Base-by-base conservation (phyloP, 352 stramenopile genomes). In the Phytophthora sansomeana region DNA sequence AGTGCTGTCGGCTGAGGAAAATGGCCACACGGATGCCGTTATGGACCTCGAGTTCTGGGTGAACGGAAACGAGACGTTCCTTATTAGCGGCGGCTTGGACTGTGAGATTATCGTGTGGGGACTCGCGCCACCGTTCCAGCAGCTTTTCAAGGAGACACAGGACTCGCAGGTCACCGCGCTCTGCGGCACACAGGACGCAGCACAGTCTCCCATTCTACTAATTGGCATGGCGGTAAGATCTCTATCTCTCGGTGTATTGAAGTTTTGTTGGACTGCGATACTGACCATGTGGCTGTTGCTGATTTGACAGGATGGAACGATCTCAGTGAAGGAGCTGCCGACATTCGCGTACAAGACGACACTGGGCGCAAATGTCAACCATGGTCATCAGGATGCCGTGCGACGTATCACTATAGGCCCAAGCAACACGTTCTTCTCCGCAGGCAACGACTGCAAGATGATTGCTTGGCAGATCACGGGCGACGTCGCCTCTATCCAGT, bases 11-110 rank as follows among this genome's bases (percentile, higher is more conserved):
- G 67, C 69, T 5, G 84, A 91, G 26, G 78, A 93, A 52, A 80
- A 80, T 67, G 83, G 85, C 16, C 88, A 96, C 72, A 91, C 81
- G 32, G 87, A 96, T 14, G 75, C 87, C 6, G 86, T 96, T 35
- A 94, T 92, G 83, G 88, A 95, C 69, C 67, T 95, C 21, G 87
- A 95, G 55, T 89, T 96, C 51, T 96, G 86, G 88, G 84, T 93
- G 38, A 95, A 93, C 69, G 74, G 86, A 29, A 81, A 72, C 60
- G 88, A 96, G 72, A 89, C 82, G n/a, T 96, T 92, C 67, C 82
- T 96, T 33, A 94, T 96, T 51, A 94, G 85, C 41, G 84, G 83
- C 50, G 86, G 84, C 28, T 60, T 94, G 47, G 88, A 96, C 52
- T 77, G 69, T n/a, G 81, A 95, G 66, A 84, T 96, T 58, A 92